Percentiles rank a stretch among this genome's conserved stretches.
phyloP scores from a whole-genome alignment of 495 filamentous ascomycete species.

The Aspergillus conjunctus region DNA sequence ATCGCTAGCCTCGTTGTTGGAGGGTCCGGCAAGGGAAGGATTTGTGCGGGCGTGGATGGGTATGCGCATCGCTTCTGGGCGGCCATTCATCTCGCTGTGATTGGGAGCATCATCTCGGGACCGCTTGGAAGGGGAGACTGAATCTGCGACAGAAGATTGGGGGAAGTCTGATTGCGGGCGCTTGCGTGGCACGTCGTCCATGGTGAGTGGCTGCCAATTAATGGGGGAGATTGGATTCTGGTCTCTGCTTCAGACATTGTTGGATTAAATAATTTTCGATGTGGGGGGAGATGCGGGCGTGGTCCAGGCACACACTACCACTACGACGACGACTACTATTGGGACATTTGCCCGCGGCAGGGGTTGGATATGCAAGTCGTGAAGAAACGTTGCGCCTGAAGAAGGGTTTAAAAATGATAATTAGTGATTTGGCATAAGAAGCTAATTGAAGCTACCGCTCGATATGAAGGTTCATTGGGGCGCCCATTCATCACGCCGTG shows the following conservation, averaged over 20 bases:
- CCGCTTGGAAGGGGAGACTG: constrained; percentile 10
- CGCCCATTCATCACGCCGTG: not conserved
- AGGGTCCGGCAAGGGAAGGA: not conserved
- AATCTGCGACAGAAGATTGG: constrained; percentile 14
- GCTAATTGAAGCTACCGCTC: not conserved
- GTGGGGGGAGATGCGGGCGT: not conserved
- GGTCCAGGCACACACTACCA: not conserved
- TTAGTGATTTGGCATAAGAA: not conserved
- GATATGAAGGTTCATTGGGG: not conserved
- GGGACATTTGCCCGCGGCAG: not conserved
- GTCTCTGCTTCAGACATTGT: not conserved
- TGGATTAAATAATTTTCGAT: not conserved
- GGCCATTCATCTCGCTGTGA: constrained; percentile 7
- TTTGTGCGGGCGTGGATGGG: constrained; percentile 8
- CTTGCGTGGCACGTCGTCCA: constrained; percentile 22
- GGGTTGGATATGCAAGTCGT: not conserved
- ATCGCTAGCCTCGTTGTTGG: not conserved
- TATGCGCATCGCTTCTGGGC: constrained; percentile 14
- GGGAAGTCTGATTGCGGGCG: constrained; percentile 21
- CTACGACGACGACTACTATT: too few relatives aligned
- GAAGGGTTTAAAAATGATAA: not conserved
- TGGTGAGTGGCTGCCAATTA: constrained; percentile 22
- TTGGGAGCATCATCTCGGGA: constrained; percentile 6
- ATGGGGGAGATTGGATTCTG: not conserved
- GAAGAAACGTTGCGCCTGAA: not conserved